phyloP scores from a whole-genome alignment of 2,329 filamentous ascomycete species.

The Trichoderma polysporum region DNA sequence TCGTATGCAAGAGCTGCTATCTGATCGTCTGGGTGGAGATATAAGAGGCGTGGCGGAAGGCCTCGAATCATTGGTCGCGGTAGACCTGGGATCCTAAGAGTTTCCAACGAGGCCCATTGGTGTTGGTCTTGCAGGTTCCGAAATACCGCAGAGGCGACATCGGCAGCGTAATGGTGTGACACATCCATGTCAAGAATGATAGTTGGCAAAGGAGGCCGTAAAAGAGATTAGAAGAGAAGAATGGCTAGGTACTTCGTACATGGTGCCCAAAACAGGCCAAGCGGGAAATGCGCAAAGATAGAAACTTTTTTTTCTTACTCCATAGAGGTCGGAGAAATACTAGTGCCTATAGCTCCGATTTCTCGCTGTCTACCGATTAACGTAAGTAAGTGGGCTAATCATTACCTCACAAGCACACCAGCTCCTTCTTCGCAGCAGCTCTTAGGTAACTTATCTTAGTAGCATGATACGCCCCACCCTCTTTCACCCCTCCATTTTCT shows the following conservation, averaged over 20 bases:
- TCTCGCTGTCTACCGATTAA: constrained; percentile 16
- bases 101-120: constrained; percentile 64
- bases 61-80: constrained; percentile 68
- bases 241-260: neutral
- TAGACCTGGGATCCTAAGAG: constrained; percentile 42
- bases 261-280: constrained; percentile 12
- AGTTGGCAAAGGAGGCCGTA: neutral
- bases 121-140: constrained; percentile 75
- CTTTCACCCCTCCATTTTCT: constrained; percentile 20
- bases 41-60: constrained; percentile 69
- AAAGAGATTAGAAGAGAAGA: constrained; percentile 13
- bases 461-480: constrained; percentile 16
- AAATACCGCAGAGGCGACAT: constrained; percentile 50
- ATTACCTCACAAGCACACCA: constrained; percentile 17
- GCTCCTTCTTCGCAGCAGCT: constrained; percentile 1
- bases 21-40: constrained; percentile 81
- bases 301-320: constrained; percentile 1
- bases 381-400: constrained; percentile 15
- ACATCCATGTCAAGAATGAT: constrained; percentile 11
- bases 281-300: neutral
- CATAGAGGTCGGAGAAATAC: constrained; percentile 11
- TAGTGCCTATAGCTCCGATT: constrained; percentile 2
- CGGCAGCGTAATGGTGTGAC: constrained; percentile 7
- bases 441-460: constrained; percentile 13
- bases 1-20: constrained; percentile 67